Conservation (phyloP, 2,329 filamentous ascomycete species). For the Colletotrichum tropicicola region DNA sequence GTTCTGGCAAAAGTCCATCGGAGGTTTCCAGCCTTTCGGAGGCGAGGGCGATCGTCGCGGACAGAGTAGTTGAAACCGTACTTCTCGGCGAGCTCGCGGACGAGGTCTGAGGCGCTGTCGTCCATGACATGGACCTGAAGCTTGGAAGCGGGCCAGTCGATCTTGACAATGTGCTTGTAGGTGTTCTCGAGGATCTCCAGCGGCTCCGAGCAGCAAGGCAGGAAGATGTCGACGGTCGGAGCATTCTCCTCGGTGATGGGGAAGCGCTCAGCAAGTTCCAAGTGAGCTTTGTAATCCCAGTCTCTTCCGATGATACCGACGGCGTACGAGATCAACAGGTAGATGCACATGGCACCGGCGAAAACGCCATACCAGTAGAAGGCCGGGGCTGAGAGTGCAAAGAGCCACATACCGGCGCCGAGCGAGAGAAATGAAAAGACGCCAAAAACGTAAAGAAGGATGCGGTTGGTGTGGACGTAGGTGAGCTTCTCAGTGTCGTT, state of each 20-base stretch:
- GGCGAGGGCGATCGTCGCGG: conserved; percentile 48
- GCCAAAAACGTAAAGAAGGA: conserved; percentile 49
- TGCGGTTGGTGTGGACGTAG: conserved; percentile 48
- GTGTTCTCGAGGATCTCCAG: conserved; percentile 49
- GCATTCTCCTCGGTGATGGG: conserved; percentile 43
- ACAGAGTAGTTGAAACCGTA: conserved; percentile 50
- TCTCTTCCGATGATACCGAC: conserved; percentile 48
- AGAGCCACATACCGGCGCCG: conserved; percentile 53
- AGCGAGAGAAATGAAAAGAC: conserved; percentile 49
- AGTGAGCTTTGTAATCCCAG: conserved; percentile 46
- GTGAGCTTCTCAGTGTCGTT: conserved; percentile 48
- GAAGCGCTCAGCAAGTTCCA: conserved; percentile 39
- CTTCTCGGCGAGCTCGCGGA: conserved; percentile 39
- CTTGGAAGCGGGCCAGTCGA: conserved; percentile 46
- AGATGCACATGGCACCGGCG: conserved; percentile 48
- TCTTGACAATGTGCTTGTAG: conserved; percentile 41
- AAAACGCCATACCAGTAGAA: conserved; percentile 50
- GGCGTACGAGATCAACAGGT: conserved; percentile 50
- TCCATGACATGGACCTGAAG: conserved; percentile 50
- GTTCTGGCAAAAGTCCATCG: conserved; percentile 50
- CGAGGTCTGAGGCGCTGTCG: conserved; percentile 43
- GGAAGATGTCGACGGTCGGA: conserved; percentile 50
- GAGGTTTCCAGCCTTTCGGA: conserved; percentile 53
- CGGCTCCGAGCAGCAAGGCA: conserved; percentile 51
- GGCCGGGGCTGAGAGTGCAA: conserved; percentile 43